Percentiles rank a stretch among this genome's conserved stretches.
Evolutionary conservation across 2,329 filamentous ascomycete genomes (phyloP).

Genomic region (Arachnomyces sp.): DNA sequence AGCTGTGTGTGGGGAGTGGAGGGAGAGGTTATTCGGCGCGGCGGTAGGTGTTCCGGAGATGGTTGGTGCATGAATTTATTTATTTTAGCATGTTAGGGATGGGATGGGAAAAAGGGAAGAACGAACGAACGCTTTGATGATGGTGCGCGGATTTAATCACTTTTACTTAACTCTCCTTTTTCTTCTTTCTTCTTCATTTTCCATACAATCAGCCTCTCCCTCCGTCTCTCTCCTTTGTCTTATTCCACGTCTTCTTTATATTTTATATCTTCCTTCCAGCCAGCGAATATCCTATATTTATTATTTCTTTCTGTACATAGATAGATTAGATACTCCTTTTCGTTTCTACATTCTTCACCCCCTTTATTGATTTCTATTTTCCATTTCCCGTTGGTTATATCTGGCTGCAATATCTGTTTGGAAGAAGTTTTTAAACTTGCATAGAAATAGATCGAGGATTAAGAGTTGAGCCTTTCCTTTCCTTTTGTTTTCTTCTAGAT

Average conservation of each 20-base stretch:
- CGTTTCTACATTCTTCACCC: too few species aligned
- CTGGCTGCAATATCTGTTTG: too few species aligned
- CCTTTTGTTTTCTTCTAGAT: too few species aligned
- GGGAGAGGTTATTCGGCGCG: slow-evolving; percentile 60
- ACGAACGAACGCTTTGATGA: too few species aligned
- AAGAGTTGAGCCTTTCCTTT: too few species aligned
- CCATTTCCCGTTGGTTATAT: too few species aligned
- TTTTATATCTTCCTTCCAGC: background rate
- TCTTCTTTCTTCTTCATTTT: background rate
- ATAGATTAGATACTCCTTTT: too few species aligned
- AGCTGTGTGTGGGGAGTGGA: slow-evolving; percentile 77
- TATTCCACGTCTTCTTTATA: background rate
- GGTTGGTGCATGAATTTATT: background rate
- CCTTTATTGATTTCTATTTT: too few species aligned
- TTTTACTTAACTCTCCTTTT: background rate
- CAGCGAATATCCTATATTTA: background rate
- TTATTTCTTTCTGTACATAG: too few species aligned
- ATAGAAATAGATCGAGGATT: too few species aligned
- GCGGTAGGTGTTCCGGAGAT: slow-evolving; percentile 20
- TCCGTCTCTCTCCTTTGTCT: background rate
- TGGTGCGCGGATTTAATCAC: background rate
- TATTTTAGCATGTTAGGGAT: background rate
- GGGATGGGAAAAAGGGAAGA: too few species aligned
- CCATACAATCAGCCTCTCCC: background rate
- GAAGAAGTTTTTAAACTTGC: too few species aligned